Conservation (phyloP, 208 protist species). For the Tritrichomonas foetus region DNA sequence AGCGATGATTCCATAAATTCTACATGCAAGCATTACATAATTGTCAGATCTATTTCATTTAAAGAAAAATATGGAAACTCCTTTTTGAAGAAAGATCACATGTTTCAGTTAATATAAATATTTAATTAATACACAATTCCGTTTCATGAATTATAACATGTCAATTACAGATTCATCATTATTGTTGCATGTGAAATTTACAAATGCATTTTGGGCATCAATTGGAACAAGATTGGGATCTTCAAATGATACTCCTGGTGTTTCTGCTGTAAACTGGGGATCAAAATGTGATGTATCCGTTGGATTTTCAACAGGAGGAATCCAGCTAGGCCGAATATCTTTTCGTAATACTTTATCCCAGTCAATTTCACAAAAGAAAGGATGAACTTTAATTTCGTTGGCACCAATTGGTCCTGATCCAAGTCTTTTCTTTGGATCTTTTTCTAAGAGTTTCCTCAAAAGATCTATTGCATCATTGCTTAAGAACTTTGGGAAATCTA, state of each 20-base stretch:
- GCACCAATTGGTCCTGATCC: constrained; percentile 46
- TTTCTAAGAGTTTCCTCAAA: constrained; percentile 49
- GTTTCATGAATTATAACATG: too few relatives aligned
- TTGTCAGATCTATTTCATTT: too few relatives aligned
- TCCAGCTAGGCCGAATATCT: neutral
- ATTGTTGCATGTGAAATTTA: neutral
- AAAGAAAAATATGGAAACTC: too few relatives aligned
- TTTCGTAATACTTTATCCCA: neutral
- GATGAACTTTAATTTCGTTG: constrained; percentile 55
- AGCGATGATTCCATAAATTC: too few relatives aligned
- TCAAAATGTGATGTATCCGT: constrained; percentile 40
- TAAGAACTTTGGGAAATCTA: constrained; percentile 53
- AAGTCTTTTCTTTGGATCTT: constrained; percentile 48
- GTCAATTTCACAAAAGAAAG: neutral
- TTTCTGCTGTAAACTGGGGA: neutral
- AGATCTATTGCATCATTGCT: constrained; percentile 52
- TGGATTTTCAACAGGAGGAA: neutral
- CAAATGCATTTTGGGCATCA: neutral
- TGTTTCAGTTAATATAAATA: too few relatives aligned
- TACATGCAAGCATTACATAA: too few relatives aligned
- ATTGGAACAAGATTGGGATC: neutral
- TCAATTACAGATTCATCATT: neutral
- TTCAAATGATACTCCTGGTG: neutral
- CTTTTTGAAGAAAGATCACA: too few relatives aligned
- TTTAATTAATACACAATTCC: too few relatives aligned